Evolutionary conservation across 1,284 basidiomycete genomes (phyloP).

Genomic region (Dichomitus squalens): DNA sequence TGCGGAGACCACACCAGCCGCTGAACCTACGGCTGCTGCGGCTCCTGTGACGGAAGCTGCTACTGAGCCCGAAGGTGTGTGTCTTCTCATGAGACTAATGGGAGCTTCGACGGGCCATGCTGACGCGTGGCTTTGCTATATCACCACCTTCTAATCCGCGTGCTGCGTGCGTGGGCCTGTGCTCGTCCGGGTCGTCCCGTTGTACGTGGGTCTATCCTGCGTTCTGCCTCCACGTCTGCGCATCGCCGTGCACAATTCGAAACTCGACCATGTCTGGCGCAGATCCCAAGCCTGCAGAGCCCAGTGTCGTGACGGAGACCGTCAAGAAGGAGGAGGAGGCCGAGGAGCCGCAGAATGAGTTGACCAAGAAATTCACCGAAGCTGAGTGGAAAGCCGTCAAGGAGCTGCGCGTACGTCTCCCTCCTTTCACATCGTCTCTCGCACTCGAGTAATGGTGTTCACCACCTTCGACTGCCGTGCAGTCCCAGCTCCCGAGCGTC

Average conservation of each 20-base stretch:
- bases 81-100: background rate
- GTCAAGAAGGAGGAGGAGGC: slow-evolving; percentile 20
- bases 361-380: slow-evolving; percentile 69
- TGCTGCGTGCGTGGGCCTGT: background rate
- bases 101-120: background rate
- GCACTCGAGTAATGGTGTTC: background rate
- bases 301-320: slow-evolving; percentile 3
- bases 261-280: background rate
- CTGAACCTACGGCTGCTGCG: background rate
- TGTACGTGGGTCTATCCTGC: background rate
- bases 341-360: slow-evolving; percentile 62
- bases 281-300: background rate
- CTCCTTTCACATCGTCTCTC: background rate
- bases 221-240: background rate
- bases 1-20: background rate
- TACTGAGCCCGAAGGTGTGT: slow-evolving; percentile 4
- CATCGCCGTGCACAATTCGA: background rate
- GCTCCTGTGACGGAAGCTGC: background rate
- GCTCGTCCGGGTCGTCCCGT: too few species aligned
- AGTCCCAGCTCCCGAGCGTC: slow-evolving; percentile 61
- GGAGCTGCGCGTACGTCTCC: slow-evolving; percentile 55
- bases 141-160: background rate
- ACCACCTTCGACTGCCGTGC: background rate
- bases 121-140: background rate
- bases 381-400: slow-evolving; percentile 70